Base-by-base conservation (phyloP, 371 early-diverging fungal species). In the Batrachochytrium dendrobatidis region DNA sequence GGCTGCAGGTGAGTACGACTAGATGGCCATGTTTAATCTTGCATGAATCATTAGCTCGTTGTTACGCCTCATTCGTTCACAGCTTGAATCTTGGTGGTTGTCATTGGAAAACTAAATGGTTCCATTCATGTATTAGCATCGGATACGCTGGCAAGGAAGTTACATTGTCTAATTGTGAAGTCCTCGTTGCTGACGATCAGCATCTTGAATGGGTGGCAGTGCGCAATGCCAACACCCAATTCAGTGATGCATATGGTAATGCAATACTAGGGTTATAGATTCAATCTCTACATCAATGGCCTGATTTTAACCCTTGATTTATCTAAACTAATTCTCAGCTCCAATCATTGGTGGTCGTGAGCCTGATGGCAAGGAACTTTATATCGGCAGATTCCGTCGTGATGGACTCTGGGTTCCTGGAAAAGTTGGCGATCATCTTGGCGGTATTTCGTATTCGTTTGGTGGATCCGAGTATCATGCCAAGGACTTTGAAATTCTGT, bases 321-420 rank as follows among this genome's bases (percentile, higher is more conserved):
- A n/a, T n/a, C n/a, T n/a, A 39, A 12, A n/a, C 39, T n/a, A 39
- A n/a, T n/a, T 15, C 39, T 12, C 39, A 15, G 39, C 15, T 15
- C 15, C 39, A n/a, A 39, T 39, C 39, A n/a, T 39, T 39, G 39
- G 39, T 39, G 39, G 39, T n/a, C 39, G 39, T n/a, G 39, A 39
- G 39, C 39, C n/a, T 39, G 39, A n/a, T 39, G 39, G 39, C 39
- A n/a, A 39, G 39, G 15, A 12, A n/a, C 39, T 39, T n/a, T 39
- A 15, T n/a, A 39, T 39, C n/a, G 12, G 15, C 15, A 12, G 39
- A 39, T 15, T n/a, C 12, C 15, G n/a, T 12, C n/a, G n/a, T n/a
- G 39, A 39, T 12, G 39, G 39, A 39, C n/a, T n/a, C 15, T n/a
- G 12, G 39, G 39, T 39, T n/a, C 39, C n/a, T n/a, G 39, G 39